phyloP scores from a whole-genome alignment of 2,329 filamentous ascomycete species.

The Lecanicillium sp. region DNA sequence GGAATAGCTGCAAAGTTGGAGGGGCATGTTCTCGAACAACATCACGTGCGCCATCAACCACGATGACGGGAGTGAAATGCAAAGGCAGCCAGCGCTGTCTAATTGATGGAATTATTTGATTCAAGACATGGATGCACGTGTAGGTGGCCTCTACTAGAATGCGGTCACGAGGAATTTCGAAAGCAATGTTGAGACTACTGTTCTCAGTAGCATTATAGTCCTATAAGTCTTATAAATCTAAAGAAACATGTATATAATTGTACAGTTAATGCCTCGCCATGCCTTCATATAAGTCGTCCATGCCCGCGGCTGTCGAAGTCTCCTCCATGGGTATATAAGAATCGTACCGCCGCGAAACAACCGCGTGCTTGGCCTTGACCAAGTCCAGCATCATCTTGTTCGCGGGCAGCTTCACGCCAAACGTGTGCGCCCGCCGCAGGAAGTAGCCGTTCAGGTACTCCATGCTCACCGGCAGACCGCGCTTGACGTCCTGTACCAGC shows the following conservation, averaged over 20 bases:
- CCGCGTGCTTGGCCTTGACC: constrained; percentile 61
- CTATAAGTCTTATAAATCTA: neutral
- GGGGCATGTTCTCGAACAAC: neutral
- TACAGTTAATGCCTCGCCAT: constrained; percentile 11
- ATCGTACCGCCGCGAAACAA: constrained; percentile 27
- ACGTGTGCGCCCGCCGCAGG: constrained; percentile 60
- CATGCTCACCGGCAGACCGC: constrained; percentile 64
- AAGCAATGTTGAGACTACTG: too few relatives aligned
- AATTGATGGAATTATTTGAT: too few relatives aligned
- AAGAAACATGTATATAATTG: constrained; percentile 3
- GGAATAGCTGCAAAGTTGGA: constrained; percentile 10
- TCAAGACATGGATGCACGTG: too few relatives aligned
- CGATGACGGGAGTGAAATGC: neutral
- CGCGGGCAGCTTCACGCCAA: constrained; percentile 65
- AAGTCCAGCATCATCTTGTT: constrained; percentile 69
- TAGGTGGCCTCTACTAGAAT: too few relatives aligned
- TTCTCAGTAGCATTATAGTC: too few relatives aligned
- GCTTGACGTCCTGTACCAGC: constrained; percentile 61
- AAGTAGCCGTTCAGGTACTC: constrained; percentile 89
- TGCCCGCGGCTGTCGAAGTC: constrained; percentile 24
- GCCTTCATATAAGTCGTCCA: constrained; percentile 20
- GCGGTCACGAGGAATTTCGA: too few relatives aligned
- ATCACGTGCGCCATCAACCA: neutral
- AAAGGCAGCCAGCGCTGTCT: neutral
- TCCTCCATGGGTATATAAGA: constrained; percentile 31